Evolutionary conservation across 1,284 basidiomycete genomes (phyloP), one percentile per base, ranked within the genome.

Genomic region (Butyriboletus appendiculatus): DNA sequence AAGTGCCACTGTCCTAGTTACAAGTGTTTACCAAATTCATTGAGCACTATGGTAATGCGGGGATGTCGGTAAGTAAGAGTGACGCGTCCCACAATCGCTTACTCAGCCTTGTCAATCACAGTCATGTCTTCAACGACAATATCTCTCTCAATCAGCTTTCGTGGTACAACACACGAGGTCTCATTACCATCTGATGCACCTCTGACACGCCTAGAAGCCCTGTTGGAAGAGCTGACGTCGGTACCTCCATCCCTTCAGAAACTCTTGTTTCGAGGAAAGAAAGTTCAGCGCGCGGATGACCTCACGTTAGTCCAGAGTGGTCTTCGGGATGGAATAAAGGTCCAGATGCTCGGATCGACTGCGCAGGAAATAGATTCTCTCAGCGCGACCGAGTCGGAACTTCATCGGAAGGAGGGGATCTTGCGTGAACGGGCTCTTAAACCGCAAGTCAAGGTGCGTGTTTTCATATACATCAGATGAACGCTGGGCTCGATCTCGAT

Each of bases 221-320:
- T 65, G 34, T 65, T 90, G 6, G 80, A 86, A 63, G 79, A 83
- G 57, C 75, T 87, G 34, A 90, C 86, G 1, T 75, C 76, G 20
- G 82, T 90, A 9, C 85, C 86, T 0, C 75, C 81, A 6, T 65
- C 75, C 5, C 72, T 84, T 45, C 88, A 91, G 73, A 91, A 90
- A 64, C 74, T 90, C 37, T 67, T 90, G 4, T 86, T 80, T 73
- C 88, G 84, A 67, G 87, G 88, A 32, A 88, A 84, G 75, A 85
- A 81, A 42, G 50, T 70, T 0, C 66, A 69, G 24, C 58, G 64
- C 1, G 65, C 72, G 3, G 67, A 73, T 5, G 68, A 72, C 28
- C 71, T 68, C 10, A 80, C 81, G 0, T 59, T 90, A 4, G 47
- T 61, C 0, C 73, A 81, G 44, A 79, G 78, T 1, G 87, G 87